Evolutionary conservation across 2,329 filamentous ascomycete species (phyloP).

Genomic region (Monosporascus sp.): DNA sequence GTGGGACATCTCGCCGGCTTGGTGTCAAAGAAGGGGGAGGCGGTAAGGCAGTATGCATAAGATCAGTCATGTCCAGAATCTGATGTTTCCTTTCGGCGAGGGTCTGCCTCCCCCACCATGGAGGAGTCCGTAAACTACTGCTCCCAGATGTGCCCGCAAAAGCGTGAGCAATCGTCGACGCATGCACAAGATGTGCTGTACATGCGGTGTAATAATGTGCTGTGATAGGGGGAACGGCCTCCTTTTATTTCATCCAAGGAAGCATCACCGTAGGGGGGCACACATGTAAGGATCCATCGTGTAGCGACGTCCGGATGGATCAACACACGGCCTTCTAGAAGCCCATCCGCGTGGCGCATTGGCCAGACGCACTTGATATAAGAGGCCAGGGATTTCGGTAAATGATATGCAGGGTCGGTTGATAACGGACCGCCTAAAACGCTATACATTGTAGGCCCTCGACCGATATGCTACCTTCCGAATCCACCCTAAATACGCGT

Average conservation of each 20-base stretch:
- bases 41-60: conserved; percentile 8
- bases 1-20: not conserved
- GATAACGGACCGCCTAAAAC: not conserved
- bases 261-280: not conserved
- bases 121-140: not conserved
- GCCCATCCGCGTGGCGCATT: not conserved
- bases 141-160: conserved; percentile 17
- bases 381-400: not conserved
- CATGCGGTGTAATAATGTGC: conserved; percentile 11
- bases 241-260: not conserved
- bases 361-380: not conserved
- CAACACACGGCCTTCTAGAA: not conserved
- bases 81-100: no score
- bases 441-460: not conserved
- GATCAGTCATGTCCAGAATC: not conserved
- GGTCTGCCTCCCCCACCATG: not conserved
- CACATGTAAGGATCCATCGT: not conserved
- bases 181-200: conserved; percentile 1
- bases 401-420: not conserved
- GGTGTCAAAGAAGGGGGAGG: conserved; percentile 4
- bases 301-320: not conserved
- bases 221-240: conserved; percentile 8
- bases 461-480: not conserved
- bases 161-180: conserved; percentile 8
- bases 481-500: not conserved